A percentile compares a stretch with the other conserved stretches of the same genome.
phyloP scores from a whole-genome alignment of 441 rosid genomes.

The Populus hybrid region DNA sequence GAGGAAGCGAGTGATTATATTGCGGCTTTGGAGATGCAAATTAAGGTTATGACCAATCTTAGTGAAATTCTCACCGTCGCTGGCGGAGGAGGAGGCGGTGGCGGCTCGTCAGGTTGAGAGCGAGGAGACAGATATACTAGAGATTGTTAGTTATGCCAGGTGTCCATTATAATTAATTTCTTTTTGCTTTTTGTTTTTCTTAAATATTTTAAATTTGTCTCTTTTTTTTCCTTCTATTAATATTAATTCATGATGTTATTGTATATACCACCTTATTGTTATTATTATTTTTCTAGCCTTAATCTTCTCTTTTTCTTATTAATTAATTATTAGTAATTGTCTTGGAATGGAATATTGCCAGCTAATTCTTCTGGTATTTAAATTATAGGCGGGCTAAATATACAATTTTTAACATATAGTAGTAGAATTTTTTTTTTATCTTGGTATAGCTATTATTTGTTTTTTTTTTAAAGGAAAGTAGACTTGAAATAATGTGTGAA shows the following conservation, averaged over 20 bases:
- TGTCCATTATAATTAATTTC: constrained; percentile 17
- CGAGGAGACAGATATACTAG: neutral
- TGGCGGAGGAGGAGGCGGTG: constrained; percentile 4
- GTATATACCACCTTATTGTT: constrained; percentile 16
- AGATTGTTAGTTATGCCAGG: constrained; percentile 21
- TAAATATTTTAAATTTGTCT: constrained; percentile 4
- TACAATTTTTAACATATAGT: no score
- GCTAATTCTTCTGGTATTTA: neutral
- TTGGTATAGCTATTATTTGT: no score
- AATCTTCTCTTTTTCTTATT: neutral
- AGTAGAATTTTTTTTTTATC: no score
- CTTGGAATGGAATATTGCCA: neutral
- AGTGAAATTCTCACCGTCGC: constrained; percentile 45
- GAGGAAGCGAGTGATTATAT: constrained; percentile 88
- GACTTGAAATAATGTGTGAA: no score
- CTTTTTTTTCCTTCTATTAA: constrained; percentile 5
- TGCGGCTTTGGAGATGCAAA: constrained; percentile 94
- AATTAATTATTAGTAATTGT: neutral
- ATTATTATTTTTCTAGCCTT: neutral
- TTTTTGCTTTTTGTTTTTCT: neutral
- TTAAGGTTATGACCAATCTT: constrained; percentile 71
- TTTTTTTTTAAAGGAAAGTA: no score
- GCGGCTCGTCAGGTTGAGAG: neutral
- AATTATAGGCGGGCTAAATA: neutral
- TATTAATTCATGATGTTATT: constrained; percentile 32